Base-by-base conservation (phyloP, 1,139 yeast species). In the Hyphopichia pseudoburtonii region DNA sequence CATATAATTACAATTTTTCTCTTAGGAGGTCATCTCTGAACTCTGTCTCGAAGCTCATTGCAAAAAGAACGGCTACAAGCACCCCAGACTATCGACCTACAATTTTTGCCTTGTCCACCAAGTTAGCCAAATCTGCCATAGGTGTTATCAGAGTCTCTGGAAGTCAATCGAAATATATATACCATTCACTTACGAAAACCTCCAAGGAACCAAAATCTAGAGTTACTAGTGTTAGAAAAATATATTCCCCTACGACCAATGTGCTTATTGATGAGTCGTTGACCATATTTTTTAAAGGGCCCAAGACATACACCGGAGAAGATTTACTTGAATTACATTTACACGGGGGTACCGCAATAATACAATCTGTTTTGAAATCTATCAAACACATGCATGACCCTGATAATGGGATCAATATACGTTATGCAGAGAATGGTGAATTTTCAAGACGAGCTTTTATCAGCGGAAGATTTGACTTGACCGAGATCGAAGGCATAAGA, bases 391-490 rank as follows among this genome's bases (percentile, higher is more conserved):
- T 82, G 9, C 86, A 82, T 48, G 50, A 57, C 30, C 75, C 74
- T 1, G 46, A 43, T 0, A 44, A 62, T 1, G 69, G 66, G 0
- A 48, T 60, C 2, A 64, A 73, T 10, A 78, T 90, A 7, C 58
- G 97, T 38, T 82, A 84, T 55, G 98, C 99, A 0, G 92, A 86
- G 51, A 81, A 87, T 5, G 99, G 98, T 4, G 98, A 94, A 59
- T 94, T 94, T 53, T 85, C 96, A 0, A 73, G 70, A 47, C 71
- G 96, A 30, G 97, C 96, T 0, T 87, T 86, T 51, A 62, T 78
- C 37, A 86, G 86, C 56, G 84, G 87, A 2, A 65, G 82, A 39
- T 70, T 74, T 41, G 82, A 78, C 50, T 57, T 94, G 44, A 88
- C 97, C 0, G 90, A 90, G 52, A 77, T 88, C 6, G 99, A 92